These are phyloP conservation scores for Salix brachista DNA, from an alignment of 345 rosid species.

Conservation along the genomic window DNA sequence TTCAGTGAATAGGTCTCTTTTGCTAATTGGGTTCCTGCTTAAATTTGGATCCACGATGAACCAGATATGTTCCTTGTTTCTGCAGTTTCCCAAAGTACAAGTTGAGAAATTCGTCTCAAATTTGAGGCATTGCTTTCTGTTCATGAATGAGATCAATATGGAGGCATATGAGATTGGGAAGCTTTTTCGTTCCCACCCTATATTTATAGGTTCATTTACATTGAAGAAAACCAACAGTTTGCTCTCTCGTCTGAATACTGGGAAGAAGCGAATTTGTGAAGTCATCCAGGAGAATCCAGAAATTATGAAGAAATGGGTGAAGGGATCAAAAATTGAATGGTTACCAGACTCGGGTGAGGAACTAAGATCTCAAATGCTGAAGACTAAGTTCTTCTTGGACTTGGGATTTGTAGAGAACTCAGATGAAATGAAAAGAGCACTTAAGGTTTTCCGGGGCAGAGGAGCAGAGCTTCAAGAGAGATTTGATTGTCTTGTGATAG, in stretches of 20 bases:
- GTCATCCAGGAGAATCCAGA: slow-evolving; percentile 53
- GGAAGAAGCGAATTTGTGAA: slow-evolving; percentile 47
- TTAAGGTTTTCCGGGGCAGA: slow-evolving; percentile 55
- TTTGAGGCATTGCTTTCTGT: slow-evolving; percentile 43
- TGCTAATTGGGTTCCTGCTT: slow-evolving; percentile 43
- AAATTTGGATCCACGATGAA: slow-evolving; percentile 52
- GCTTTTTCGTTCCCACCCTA: slow-evolving; percentile 40
- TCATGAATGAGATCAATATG: slow-evolving; percentile 58
- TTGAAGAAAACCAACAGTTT: slow-evolving; percentile 54
- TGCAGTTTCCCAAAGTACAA: slow-evolving; percentile 46
- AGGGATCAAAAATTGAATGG: slow-evolving; percentile 35
- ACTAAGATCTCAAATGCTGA: slow-evolving; percentile 32
- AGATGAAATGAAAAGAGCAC: slow-evolving; percentile 33
- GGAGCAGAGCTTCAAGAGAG: slow-evolving; percentile 67
- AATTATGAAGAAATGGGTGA: slow-evolving; percentile 46
- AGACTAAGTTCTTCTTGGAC: slow-evolving; percentile 50
- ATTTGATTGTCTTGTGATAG: slow-evolving; percentile 60
- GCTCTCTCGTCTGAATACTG: slow-evolving; percentile 42
- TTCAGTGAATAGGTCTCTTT: slow-evolving; percentile 43
- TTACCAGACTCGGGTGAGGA: slow-evolving; percentile 34
- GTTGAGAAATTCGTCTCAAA: slow-evolving; percentile 46
- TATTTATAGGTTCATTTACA: slow-evolving; percentile 46
- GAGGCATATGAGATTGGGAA: slow-evolving; percentile 41
- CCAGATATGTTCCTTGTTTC: slow-evolving; percentile 43
- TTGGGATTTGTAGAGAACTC: slow-evolving; percentile 52